A percentile compares a stretch with the other conserved stretches of the same genome.
phyloP scores from a whole-genome alignment of 441 rosid species.

The Corymbia citriodora region DNA sequence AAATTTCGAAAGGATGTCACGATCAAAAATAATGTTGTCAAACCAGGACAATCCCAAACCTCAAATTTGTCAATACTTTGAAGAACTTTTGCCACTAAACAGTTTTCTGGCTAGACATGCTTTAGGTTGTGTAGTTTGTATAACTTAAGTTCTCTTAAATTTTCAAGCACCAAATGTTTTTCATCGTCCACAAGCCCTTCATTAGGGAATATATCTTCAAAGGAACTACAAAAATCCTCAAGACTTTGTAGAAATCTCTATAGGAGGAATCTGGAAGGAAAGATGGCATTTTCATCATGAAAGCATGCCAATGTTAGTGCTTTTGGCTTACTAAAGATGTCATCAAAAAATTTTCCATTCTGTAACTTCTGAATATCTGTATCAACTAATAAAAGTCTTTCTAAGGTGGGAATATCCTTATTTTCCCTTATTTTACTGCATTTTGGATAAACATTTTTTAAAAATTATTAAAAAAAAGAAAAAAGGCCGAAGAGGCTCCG shows the following conservation, averaged over 20 bases:
- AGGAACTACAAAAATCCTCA: neutral
- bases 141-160: too few relatives aligned
- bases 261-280: neutral
- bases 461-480: too few relatives aligned
- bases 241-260: neutral
- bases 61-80: too few relatives aligned
- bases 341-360: neutral
- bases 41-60: too few relatives aligned
- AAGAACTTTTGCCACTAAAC: too few relatives aligned
- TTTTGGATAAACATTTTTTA: too few relatives aligned
- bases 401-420: neutral
- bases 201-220: neutral
- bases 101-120: too few relatives aligned
- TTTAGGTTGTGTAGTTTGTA: too few relatives aligned
- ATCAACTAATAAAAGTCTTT: neutral
- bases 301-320: neutral
- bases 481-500: too few relatives aligned
- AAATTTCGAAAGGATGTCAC: too few relatives aligned
- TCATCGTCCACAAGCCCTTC: neutral
- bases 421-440: too few relatives aligned
- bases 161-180: neutral
- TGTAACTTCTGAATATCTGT: neutral
- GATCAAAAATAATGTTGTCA: too few relatives aligned
- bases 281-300: neutral
- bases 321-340: neutral